These are phyloP conservation scores for Juncus inflexus DNA, from an alignment of 176 grass and related monocot species.

Conservation along the genomic window DNA sequence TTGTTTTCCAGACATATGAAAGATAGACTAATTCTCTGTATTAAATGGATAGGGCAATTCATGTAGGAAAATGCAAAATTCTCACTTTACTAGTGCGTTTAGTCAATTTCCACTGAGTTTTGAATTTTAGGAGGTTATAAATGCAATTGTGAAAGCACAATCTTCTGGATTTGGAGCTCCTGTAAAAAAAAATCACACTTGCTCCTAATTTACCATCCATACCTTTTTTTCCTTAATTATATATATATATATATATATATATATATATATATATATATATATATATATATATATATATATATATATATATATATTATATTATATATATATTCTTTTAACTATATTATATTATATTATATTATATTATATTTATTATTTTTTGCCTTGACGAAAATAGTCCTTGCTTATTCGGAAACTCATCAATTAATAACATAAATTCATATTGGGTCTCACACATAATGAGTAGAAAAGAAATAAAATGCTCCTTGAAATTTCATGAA, in stretches of 20 bases:
- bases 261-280: too few relatives aligned
- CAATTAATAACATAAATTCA: too few relatives aligned
- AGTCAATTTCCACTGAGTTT: background rate
- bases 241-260: too few relatives aligned
- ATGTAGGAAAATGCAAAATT: constrained; percentile 3
- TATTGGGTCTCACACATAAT: too few relatives aligned
- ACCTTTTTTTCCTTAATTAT: constrained; percentile 46
- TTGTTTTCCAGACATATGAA: constrained; percentile 44
- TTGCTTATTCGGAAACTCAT: too few relatives aligned
- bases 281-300: too few relatives aligned
- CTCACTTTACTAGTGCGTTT: too few relatives aligned
- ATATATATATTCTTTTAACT: constrained; percentile 8
- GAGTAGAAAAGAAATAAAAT: too few relatives aligned
- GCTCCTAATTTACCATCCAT: constrained; percentile 66
- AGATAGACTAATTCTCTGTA: constrained; percentile 67
- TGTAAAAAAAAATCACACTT: constrained; percentile 60
- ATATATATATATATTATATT: too few relatives aligned
- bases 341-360: too few relatives aligned
- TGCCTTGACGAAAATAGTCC: constrained; percentile 44
- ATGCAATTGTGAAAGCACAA: too few relatives aligned
- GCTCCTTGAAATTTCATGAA: too few relatives aligned
- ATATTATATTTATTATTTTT: background rate
- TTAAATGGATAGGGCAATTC: constrained; percentile 89
- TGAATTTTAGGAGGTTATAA: background rate
- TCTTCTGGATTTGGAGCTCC: background rate